Evolutionary conservation across 2,329 filamentous ascomycete species (phyloP), one percentile per base, ranked within the genome.

Genomic region (Ophiostoma tasmaniense): DNA sequence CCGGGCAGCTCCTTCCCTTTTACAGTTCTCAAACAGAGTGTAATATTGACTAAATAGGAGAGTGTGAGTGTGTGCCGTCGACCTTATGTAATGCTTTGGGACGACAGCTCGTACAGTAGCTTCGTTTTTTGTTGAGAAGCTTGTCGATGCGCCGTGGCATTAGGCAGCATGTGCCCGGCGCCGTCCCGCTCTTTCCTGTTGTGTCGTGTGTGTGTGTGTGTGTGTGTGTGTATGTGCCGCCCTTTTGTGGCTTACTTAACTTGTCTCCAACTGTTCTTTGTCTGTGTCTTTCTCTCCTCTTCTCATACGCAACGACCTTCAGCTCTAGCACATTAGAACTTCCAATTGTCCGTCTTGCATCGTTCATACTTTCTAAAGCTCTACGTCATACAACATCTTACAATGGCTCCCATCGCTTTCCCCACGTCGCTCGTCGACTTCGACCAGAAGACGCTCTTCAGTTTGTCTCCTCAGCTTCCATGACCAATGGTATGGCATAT

Each of bases 381-480:
- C 50, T 61, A 61, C 55, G 55, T 59, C 55, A 61, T 55, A 55
- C 45, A 17, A 5, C n/a, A 25, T 35, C 61, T 14, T 55, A 67
- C 64, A 39, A 65, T 65, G 64, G 64, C 64, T 4, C 64, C 64
- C 35, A 39, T 65, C 37, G 64, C 64, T 30, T 65, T 65, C 61
- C 22, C 28, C 61, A 66, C 64, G 10, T 64, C 66, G 69, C 71
- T 87, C 76, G 80, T 92, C 73, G 87, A 92, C 77, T 82, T 91
- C 69, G 81, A 82, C 78, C 87, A 91, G 80, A 83, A 81, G 78
- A 90, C 87, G 78, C 79, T 93, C 69, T 81, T 85, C 71, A 78
- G 90, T 92, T 84, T 71, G 87, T 81, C 67, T 66, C 25, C 10
- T 13, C 14, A 37, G 20, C 61, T 28, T 68, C 50, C 2, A 13